These are phyloP conservation scores for Bacidia rubella DNA, from an alignment of 495 filamentous ascomycete genomes.

Conservation along the genomic window DNA sequence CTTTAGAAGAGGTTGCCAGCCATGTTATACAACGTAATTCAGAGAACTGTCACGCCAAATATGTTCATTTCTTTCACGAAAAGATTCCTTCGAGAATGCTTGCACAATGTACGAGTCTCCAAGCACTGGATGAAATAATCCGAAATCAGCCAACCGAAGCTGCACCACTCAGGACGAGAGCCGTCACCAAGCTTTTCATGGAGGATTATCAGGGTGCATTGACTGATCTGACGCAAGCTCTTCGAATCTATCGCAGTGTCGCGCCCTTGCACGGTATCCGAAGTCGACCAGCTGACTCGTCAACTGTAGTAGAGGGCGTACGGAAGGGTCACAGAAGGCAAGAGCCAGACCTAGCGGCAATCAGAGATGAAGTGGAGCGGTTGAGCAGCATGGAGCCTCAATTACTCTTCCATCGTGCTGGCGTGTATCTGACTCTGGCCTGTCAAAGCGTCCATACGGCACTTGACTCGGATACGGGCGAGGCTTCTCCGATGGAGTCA, in stretches of 20 bases:
- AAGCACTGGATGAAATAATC: conserved; percentile 52
- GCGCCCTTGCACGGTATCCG: neutral
- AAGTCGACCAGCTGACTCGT: neutral
- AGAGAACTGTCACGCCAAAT: conserved; percentile 54
- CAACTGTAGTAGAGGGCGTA: neutral
- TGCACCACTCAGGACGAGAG: conserved; percentile 55
- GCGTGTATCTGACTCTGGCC: conserved; percentile 59
- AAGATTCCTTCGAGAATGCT: conserved; percentile 69
- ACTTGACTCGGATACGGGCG: conserved; percentile 19
- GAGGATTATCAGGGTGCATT: conserved; percentile 55
- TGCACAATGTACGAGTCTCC: conserved; percentile 55
- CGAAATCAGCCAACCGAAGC: conserved; percentile 44
- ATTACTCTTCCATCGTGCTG: conserved; percentile 61
- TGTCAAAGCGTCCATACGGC: conserved; percentile 46
- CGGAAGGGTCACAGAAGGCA: neutral
- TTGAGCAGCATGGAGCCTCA: conserved; percentile 61
- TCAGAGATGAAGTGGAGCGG: conserved; percentile 47
- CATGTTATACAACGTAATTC: conserved; percentile 54
- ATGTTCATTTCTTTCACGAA: conserved; percentile 80
- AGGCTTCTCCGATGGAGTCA: neutral
- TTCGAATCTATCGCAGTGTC: conserved; percentile 42
- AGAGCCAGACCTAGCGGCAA: neutral
- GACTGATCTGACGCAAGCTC: conserved; percentile 49
- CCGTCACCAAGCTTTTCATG: conserved; percentile 61
- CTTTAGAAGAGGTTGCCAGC: conserved; percentile 63